Evolutionary conservation across 306 rosid species (phyloP).

Genomic region (Senna tora): DNA sequence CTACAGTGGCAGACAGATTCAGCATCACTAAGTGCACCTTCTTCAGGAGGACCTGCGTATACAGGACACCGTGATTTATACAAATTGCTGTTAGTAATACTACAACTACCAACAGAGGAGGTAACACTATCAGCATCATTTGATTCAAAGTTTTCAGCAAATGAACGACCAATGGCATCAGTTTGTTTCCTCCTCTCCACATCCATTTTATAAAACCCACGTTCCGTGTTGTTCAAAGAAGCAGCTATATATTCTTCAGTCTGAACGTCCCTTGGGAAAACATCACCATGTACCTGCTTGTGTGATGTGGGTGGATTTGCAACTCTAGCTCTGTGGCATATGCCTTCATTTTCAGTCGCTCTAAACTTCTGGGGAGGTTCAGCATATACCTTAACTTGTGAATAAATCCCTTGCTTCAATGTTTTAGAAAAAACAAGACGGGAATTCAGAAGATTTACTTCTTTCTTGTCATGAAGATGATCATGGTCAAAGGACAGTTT

Average conservation of each 20-base stretch:
- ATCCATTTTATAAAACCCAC: constrained; percentile 46
- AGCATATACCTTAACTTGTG: constrained; percentile 58
- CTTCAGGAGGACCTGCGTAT: constrained; percentile 61
- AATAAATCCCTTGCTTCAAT: constrained; percentile 60
- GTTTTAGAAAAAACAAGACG: constrained; percentile 48
- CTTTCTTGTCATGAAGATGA: constrained; percentile 41
- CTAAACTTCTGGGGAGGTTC: constrained; percentile 62
- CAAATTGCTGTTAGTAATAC: constrained; percentile 54
- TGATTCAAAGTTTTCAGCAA: constrained; percentile 50
- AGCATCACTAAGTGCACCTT: constrained; percentile 60
- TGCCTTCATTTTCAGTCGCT: constrained; percentile 58
- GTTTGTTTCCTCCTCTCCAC: constrained; percentile 51
- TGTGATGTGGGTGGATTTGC: constrained; percentile 44
- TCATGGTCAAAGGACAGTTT: constrained; percentile 41
- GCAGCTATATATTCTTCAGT: constrained; percentile 49
- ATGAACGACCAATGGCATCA: constrained; percentile 54
- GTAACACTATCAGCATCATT: constrained; percentile 56
- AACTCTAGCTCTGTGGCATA: constrained; percentile 49
- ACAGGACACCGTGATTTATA: constrained; percentile 47
- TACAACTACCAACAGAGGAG: constrained; percentile 95
- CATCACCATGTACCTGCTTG: constrained; percentile 52
- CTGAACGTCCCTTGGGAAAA: constrained; percentile 51
- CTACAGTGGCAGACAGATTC: constrained; percentile 62
- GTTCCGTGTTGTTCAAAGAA: constrained; percentile 49
- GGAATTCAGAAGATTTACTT: constrained; percentile 40